Evolutionary conservation across 2,329 filamentous ascomycete genomes (phyloP), one percentile per base, ranked within the genome.

Genomic region (Mollisiaceae sp.): DNA sequence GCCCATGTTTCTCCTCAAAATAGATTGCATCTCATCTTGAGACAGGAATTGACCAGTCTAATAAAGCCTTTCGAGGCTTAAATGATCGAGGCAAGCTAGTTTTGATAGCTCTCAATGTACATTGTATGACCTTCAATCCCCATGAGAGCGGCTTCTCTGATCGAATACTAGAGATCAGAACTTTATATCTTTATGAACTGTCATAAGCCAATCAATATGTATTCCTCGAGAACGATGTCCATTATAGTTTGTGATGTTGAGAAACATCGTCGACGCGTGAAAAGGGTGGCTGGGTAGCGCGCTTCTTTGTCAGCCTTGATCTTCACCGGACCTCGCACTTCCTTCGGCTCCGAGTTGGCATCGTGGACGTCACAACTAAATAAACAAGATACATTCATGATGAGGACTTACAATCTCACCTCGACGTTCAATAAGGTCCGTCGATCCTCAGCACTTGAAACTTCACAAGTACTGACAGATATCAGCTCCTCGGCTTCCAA

Each of bases 401-500:
- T 66, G 57, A 60, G 52, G 36, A 18, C 61, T 12, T 68, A 54
- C 58, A 66, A 66, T 36, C 52, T 68, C 38, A 66, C 43, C 18
- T 64, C 62, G 1, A 20, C 64, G 9, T 20, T 65, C 9, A 35
- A 59, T 9, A 65, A 60, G 59, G 64, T 63, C n/a, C 47, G 4
- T 43, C 11, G 35, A 9, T 15, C 18, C 35, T 20, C 14, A 12
- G 47, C 14, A 8, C 14, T n/a, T 14, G 14, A 2, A 12, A 52
- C 6, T 18, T 20, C n/a, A 14, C 15, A 57, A 24, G 58, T 38
- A 41, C 39, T 43, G 35, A 60, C 32, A 32, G 18, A 2, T 32
- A 24, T 39, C 56, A 70, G 69, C 57, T 65, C 22, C 65, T 70
- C 2, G 59, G 63, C 41, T 69, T 71, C 11, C 64, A 69, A 56